Evolutionary conservation across 768 basidiomycete genomes (phyloP), one percentile per base, ranked within the genome.

Genomic region (Boletus rubroflammeus): DNA sequence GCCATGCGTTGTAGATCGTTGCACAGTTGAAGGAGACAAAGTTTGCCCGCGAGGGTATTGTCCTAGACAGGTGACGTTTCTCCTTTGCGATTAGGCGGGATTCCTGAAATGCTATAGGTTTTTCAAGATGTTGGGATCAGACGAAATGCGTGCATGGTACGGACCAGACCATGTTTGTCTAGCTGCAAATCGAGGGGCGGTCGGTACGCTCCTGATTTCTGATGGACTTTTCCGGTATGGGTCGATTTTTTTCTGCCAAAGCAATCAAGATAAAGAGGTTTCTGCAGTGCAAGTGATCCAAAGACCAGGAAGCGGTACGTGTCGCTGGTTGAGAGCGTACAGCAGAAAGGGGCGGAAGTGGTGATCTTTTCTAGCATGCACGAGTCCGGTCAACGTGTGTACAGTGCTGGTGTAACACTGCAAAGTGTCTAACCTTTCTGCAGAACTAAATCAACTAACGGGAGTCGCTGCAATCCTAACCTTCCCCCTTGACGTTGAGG

Each of bases 301-400:
- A 72, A 69, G 19, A 79, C 81, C 47, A 78, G 97, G 46, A 96
- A 88, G 67, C 83, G 80, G 67, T 98, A 90, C 62, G 95, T 99
- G 31, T 75, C 73, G 43, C 77, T 98, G 34, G 93, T 96, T 1
- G 96, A 99, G 70, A 84, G 82, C 34, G 93, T 98, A 15, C 85
- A 88, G 61, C 79, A 84, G 43, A 91, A 89, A 59, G 93, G 94
- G 25, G 96, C 86, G 25, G 95, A 98, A 66, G 94, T 94, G 6
- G 78, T 98, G 19, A 94, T 98, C 59, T 99, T 98, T 72, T 98
- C 96, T 5, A 98, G 94, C 64, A 98, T 99, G 97, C 97, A 99
- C 67, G 97, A 99, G 73, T 93, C 91, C 21, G 97, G 97, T 14
- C 94, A 98, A 79, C 95, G 94, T 96, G 66, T 65, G 90, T 76